A percentile compares a stretch with the other conserved stretches of the same genome.
These are phyloP conservation scores for Beauveria scarabaeidicola DNA, from an alignment of 2,329 filamentous ascomycete species.

Conservation along the genomic window DNA sequence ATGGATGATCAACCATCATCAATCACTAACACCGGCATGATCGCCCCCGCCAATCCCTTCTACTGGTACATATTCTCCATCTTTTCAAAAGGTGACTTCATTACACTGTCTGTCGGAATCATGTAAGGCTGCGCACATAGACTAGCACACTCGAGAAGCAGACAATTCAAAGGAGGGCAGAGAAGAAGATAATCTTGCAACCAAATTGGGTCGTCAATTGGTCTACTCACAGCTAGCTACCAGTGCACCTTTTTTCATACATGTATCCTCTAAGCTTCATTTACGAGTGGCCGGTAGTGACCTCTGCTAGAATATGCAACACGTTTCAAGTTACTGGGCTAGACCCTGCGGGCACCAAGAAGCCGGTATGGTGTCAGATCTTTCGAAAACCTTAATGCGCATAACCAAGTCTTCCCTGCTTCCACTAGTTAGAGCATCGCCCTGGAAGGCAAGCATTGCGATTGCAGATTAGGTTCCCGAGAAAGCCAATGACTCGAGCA, in stretches of 20 bases:
- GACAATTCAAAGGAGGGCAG: neutral
- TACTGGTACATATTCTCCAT: neutral
- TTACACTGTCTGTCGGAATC: neutral
- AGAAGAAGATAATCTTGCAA: neutral
- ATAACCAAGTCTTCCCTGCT: neutral
- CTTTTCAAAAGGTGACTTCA: neutral
- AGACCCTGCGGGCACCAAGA: neutral
- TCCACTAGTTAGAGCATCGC: neutral
- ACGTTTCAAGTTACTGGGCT: neutral
- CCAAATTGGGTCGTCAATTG: neutral
- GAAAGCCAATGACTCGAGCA: slow-evolving; percentile 1
- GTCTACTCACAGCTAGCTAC: neutral
- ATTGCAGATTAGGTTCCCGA: slow-evolving; percentile 4
- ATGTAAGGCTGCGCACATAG: neutral
- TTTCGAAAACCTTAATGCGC: neutral
- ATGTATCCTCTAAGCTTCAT: neutral
- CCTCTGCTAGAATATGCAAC: neutral
- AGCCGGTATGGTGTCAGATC: slow-evolving; percentile 1
- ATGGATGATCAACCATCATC: slow-evolving; percentile 2
- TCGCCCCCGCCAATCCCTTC: slow-evolving; percentile 3
- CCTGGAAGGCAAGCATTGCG: neutral
- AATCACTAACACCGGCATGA: slow-evolving; percentile 4
- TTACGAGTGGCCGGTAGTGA: neutral
- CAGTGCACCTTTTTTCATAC: no score
- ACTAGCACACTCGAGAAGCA: neutral